A percentile compares a stretch with the other conserved stretches of the same genome.
Conservation (phyloP, 768 basidiomycete genomes). For the Mycena chlorophos region DNA sequence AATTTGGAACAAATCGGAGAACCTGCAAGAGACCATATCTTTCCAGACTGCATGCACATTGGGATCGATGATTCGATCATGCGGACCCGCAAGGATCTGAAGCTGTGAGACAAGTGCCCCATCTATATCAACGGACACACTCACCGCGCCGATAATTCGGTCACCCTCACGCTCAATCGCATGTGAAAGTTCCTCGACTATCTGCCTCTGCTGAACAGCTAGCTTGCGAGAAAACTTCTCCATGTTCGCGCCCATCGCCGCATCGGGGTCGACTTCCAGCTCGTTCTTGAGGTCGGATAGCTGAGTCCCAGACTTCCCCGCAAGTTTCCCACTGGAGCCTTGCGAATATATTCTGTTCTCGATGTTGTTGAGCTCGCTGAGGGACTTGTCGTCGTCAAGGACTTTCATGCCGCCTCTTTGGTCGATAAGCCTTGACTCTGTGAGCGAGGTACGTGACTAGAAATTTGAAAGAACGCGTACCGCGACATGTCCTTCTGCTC, state of each 20-base stretch:
- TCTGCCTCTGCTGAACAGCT: constrained; percentile 31
- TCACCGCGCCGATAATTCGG: constrained; percentile 28
- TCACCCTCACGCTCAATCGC: constrained; percentile 32
- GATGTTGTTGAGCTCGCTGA: constrained; percentile 23
- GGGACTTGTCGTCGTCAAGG: constrained; percentile 23
- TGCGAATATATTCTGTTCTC: constrained; percentile 8
- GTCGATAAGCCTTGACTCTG: constrained; percentile 19
- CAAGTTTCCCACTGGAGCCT: background rate
- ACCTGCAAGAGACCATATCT: background rate
- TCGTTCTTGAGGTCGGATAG: constrained; percentile 23
- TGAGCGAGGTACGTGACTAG: background rate
- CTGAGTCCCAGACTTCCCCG: background rate
- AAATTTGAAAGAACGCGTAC: background rate
- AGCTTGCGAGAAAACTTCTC: constrained; percentile 33
- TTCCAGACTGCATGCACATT: background rate
- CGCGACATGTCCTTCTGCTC: constrained; percentile 27
- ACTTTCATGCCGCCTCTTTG: constrained; percentile 20
- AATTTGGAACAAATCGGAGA: background rate
- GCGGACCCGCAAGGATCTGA: constrained; percentile 11
- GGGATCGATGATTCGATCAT: constrained; percentile 15
- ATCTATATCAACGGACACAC: too few relatives aligned
- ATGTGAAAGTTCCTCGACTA: constrained; percentile 27
- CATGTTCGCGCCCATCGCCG: constrained; percentile 29
- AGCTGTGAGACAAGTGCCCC: too few relatives aligned
- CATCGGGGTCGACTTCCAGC: constrained; percentile 26